Evolutionary conservation across 2,329 filamentous ascomycete species (phyloP), one percentile per base, ranked within the genome.

Genomic region (Trichoderma brevicompactum): DNA sequence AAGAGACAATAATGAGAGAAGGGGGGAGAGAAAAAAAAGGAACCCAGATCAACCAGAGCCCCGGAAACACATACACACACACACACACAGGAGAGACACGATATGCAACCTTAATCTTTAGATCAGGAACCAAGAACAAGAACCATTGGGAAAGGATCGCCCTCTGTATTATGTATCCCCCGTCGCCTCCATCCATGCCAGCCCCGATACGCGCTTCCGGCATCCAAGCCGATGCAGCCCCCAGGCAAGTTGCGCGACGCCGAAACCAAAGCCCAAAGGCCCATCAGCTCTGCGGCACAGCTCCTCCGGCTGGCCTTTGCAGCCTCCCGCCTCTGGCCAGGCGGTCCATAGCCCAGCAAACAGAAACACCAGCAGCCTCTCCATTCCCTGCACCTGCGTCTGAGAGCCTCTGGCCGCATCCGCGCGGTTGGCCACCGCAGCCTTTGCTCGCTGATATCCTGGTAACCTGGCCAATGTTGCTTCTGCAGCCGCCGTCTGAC

Each of bases 101-200:
- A 54, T 23, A 52, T 65, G 48, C 49, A 64, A 59, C 49, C 23
- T 59, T 65, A 55, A 64, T 65, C 54, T 50, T 34, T 46, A 64
- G 54, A 66, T 40, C 28, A 62, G 61, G 50, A 46, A 49, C 54
- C 60, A 46, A 64, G 53, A 64, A 64, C 34, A 41, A 59, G 54
- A 64, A 44, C 36, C 38, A 61, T 64, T 66, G 48, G 65, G 50
- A 67, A 68, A 60, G 60, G 66, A 69, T 69, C 67, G 67, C 17
- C 67, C 64, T 40, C 36, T 19, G 59, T 15, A 66, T 66, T 66
- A 54, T 58, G 59, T 66, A 64, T 53, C 15, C 41, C n/a, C 48
- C 52, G 7, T 40, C 52, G 23, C 52, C 13, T 50, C 58, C 50
- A 53, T 53, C 55, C 23, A 34, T n/a, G 23, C 41, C 40, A 49